Percentiles rank a stretch among this genome's conserved stretches.
Evolutionary conservation across 2,329 filamentous ascomycete species (phyloP).

Genomic region (Venturia asperata): DNA sequence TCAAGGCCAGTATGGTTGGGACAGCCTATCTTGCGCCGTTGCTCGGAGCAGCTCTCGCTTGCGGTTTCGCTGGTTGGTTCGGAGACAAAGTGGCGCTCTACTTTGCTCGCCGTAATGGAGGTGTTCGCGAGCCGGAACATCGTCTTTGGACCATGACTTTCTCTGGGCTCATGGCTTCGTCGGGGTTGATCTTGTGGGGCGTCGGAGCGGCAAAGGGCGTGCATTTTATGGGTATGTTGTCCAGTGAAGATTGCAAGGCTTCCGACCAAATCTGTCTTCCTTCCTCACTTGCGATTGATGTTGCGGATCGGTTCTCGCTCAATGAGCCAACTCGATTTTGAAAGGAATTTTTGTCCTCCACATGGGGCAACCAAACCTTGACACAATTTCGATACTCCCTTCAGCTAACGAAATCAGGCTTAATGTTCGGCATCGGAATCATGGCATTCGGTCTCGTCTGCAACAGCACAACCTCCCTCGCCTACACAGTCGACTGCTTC

Average conservation of each 20-base stretch:
- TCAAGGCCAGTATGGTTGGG: constrained; percentile 34
- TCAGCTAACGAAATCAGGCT: constrained; percentile 15
- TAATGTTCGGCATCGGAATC: constrained; percentile 29
- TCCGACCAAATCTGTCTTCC: no score
- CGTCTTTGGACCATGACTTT: constrained; percentile 35
- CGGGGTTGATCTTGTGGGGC: constrained; percentile 44
- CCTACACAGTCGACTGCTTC: constrained; percentile 33
- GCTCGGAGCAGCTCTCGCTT: constrained; percentile 32
- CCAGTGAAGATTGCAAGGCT: neutral
- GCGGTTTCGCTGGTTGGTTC: constrained; percentile 32
- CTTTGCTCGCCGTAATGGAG: constrained; percentile 33
- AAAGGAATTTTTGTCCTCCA: no score
- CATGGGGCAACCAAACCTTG: no score
- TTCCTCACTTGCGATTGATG: neutral
- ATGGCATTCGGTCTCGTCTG: constrained; percentile 30
- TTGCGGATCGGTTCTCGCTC: neutral
- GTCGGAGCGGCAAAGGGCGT: constrained; percentile 41
- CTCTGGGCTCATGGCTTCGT: constrained; percentile 38
- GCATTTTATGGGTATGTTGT: constrained; percentile 1
- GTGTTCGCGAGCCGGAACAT: constrained; percentile 37
- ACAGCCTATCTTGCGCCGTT: constrained; percentile 32
- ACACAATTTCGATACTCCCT: neutral
- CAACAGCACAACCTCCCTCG: constrained; percentile 35
- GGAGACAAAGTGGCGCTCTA: constrained; percentile 30
- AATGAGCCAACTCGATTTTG: neutral